These are phyloP conservation scores for Hymenoscyphus repandus DNA, from an alignment of 2,329 filamentous ascomycete species.

Conservation along the genomic window DNA sequence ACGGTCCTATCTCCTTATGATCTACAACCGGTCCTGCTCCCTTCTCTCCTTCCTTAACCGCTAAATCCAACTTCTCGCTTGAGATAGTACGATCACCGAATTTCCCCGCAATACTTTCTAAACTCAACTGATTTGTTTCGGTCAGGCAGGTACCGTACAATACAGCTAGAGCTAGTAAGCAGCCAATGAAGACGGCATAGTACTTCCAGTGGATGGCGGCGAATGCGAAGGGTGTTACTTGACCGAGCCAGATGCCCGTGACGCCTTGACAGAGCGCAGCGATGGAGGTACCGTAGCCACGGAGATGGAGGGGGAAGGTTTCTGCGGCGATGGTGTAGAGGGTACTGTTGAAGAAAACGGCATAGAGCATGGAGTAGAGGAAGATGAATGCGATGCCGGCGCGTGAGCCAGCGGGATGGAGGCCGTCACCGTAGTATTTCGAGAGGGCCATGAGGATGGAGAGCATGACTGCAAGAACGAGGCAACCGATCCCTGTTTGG, in stretches of 20 bases:
- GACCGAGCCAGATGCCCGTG: constrained; percentile 28
- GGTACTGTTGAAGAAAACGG: constrained; percentile 35
- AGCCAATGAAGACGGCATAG: constrained; percentile 36
- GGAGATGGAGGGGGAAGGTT: constrained; percentile 31
- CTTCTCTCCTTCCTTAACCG: not conserved
- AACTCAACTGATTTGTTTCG: constrained; percentile 61
- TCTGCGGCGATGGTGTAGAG: constrained; percentile 33
- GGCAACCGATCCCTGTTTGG: constrained; percentile 20
- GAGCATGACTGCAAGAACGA: constrained; percentile 27
- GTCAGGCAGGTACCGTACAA: constrained; percentile 47
- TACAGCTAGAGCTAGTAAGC: constrained; percentile 27
- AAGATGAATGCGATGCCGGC: constrained; percentile 36
- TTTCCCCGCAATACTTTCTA: constrained; percentile 46
- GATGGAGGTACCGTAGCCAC: constrained; percentile 30
- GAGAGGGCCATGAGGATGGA: constrained; percentile 27
- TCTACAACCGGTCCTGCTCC: not conserved
- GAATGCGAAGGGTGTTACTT: constrained; percentile 34
- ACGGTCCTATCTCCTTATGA: not conserved
- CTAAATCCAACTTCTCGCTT: not conserved
- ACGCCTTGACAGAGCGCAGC: constrained; percentile 30
- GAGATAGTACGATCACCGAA: constrained; percentile 20
- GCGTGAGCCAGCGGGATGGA: constrained; percentile 25
- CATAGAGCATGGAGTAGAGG: constrained; percentile 34
- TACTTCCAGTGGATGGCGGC: constrained; percentile 35
- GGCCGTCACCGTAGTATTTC: constrained; percentile 22